Evolutionary conservation across 331 rosid genomes (phyloP), one percentile per base, ranked within the genome.

Genomic region (Saraca asoca): DNA sequence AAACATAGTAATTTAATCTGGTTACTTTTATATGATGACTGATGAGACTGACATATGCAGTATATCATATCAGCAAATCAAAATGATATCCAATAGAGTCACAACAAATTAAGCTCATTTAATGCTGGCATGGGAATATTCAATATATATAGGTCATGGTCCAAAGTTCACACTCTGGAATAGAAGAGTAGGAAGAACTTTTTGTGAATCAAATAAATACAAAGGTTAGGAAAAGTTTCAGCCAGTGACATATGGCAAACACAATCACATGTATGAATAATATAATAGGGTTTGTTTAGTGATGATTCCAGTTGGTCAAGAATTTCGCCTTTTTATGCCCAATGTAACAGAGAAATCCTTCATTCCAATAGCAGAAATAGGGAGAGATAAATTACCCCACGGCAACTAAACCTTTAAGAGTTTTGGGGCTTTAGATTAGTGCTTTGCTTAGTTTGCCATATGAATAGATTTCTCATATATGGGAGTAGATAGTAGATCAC

Each of bases 321-420:
- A 80, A 84, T 80, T 74, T 82, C 55, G 76, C 83, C 82, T 81
- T 82, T n/a, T 80, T 62, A 43, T 50, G 49, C 46, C 46, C 64
- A 63, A 18, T 60, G 46, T 42, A 41, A 51, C 56, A 6, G 48
- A 53, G 56, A 68, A 31, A 64, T 50, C 55, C 75, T 58, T 54
- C 19, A 51, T 17, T 17, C 60, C 74, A 65, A 67, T 66, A 55
- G 31, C 72, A 60, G 53, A 11, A 62, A 79, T 59, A 35, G 46
- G 14, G 41, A 14, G 46, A 58, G 34, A 15, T 13, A 18, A 80
- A 71, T 81, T 48, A 70, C 70, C 51, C 42, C 15, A 62, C 5
- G 83, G 73, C 78, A 70, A 70, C 78, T 29, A 63, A 50, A 70
- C 77, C 41, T 41, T 57, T 6, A 33, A 37, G 67, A 34, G 6